Percentiles rank a stretch among this genome's conserved stretches.
Evolutionary conservation across 179 eudicot genomes (phyloP).

Genomic region (Beta macrorhiza): DNA sequence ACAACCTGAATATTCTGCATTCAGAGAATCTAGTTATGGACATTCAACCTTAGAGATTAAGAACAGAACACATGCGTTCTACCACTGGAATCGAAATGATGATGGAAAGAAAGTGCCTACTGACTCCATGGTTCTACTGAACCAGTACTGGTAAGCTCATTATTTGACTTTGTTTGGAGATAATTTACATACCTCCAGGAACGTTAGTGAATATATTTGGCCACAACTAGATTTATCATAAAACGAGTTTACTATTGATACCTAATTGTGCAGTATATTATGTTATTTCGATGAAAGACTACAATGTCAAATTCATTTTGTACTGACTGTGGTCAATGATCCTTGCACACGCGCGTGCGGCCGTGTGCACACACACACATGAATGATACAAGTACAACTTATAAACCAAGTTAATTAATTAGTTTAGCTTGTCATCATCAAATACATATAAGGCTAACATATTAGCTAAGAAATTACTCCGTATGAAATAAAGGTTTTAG

Average conservation of each 20-base stretch:
- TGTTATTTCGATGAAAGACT: no score
- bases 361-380: no score
- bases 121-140: slow-evolving; percentile 62
- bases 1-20: slow-evolving; percentile 93
- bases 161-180: background rate
- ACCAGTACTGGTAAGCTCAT: slow-evolving; percentile 77
- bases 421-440: no score
- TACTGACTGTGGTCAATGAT: no score
- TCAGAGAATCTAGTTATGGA: slow-evolving; percentile 92
- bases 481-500: no score
- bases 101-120: slow-evolving; percentile 74
- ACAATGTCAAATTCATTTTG: no score
- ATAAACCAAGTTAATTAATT: no score
- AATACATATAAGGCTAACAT: no score
- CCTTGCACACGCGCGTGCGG: no score
- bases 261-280: no score
- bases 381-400: no score
- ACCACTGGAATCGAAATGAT: slow-evolving; percentile 94
- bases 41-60: slow-evolving; percentile 86
- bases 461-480: no score
- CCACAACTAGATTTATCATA: background rate
- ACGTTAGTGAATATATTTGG: background rate
- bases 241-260: background rate
- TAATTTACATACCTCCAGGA: background rate
- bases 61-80: slow-evolving; percentile 85